phyloP scores from a whole-genome alignment of 2,329 filamentous ascomycete species.

The Pezicula rhizophila region DNA sequence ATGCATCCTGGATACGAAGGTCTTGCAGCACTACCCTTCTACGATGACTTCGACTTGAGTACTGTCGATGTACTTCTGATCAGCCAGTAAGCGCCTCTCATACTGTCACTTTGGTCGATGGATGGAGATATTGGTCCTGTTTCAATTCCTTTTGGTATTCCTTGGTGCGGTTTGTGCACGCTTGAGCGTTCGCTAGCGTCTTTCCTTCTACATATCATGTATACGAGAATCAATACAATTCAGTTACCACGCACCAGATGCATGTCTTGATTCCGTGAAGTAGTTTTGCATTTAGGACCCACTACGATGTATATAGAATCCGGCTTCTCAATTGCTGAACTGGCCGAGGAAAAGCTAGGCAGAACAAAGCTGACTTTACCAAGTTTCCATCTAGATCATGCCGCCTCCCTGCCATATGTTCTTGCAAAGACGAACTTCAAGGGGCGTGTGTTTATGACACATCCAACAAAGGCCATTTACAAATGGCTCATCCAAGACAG shows the following conservation, averaged over 20 bases:
- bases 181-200: not conserved
- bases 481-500: slow-evolving; percentile 99
- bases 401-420: slow-evolving; percentile 96
- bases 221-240: slow-evolving; percentile 40
- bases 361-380: slow-evolving; percentile 15
- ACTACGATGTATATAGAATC: slow-evolving; percentile 23
- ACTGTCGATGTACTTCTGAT: slow-evolving; percentile 95
- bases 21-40: slow-evolving; percentile 88
- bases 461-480: slow-evolving; percentile 98
- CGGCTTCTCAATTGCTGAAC: not conserved
- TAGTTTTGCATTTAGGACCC: slow-evolving; percentile 18
- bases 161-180: not conserved
- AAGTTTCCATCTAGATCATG: slow-evolving; percentile 97
- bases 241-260: slow-evolving; percentile 25
- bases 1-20: slow-evolving; percentile 97
- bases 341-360: not conserved
- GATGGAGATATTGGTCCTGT: not conserved
- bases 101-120: slow-evolving; percentile 8
- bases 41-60: slow-evolving; percentile 96
- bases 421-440: slow-evolving; percentile 97
- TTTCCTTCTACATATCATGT: slow-evolving; percentile 18
- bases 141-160: not conserved
- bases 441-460: slow-evolving; percentile 97
- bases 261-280: slow-evolving; percentile 29
- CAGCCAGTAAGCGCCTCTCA: slow-evolving; percentile 78